Base-by-base conservation (phyloP, 345 rosid genomes). In the Atalantia buxifolia region DNA sequence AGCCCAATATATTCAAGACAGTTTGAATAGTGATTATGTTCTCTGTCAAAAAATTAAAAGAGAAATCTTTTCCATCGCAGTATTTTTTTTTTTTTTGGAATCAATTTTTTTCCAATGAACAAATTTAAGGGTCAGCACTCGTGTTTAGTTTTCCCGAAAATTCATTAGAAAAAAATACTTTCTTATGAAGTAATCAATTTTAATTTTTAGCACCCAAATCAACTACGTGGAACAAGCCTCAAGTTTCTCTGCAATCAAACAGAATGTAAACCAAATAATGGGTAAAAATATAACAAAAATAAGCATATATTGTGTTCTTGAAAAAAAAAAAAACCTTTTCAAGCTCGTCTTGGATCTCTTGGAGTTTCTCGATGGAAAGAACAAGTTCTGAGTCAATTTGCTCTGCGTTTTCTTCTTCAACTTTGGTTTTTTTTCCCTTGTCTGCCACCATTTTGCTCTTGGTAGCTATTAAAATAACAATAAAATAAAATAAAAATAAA, bases 311-410 rank as follows among this genome's bases (percentile, higher is more conserved):
- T 13, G 18, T 45, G 2, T 19, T 33, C n/a, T n/a, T n/a, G n/a
- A n/a, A n/a, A 5, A 50, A 66, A 31, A 53, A 66, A 33, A 2
- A 66, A 66, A 86, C 99, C 98, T 90, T 96, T 78, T 94, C 98
- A 48, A 96, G 98, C 83, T 96, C 95, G 42, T 96, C 99, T 78
- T 96, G 99, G 72, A 94, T 87, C 92, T 93, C 98, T 80, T 96
- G 99, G 59, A 96, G 93, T 87, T 92, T 94, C 86, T 96, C 99
- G 75, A 94, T 94, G 65, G 95, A 92, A 60, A 89, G 89, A 33
- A 94, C 92, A 68, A 96, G 97, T 64, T 92, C 95, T 76, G 84
- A 87, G 40, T 94, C 98, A 78, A 93, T 79, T 70, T 78, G 94
- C 85, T 89, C 94, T 3, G 84, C 63, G 82, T 85, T 91, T 31